These are phyloP conservation scores for Arthroderma uncinatum DNA, from an alignment of 2,329 filamentous ascomycete species.

Conservation along the genomic window DNA sequence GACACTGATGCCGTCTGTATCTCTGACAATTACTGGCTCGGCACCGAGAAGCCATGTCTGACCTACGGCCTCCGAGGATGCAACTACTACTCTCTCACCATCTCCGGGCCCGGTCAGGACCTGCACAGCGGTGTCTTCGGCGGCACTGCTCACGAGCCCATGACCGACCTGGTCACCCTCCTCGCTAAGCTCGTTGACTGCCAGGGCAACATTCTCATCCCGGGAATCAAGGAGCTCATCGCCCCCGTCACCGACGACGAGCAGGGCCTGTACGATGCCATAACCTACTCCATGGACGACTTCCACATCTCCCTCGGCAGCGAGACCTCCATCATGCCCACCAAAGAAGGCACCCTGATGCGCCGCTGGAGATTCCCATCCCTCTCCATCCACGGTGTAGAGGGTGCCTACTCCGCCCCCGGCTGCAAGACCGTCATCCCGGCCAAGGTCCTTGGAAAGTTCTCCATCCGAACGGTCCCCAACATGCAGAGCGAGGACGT, in stretches of 20 bases:
- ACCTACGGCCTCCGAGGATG: constrained; percentile 94
- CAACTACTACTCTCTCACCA: constrained; percentile 92
- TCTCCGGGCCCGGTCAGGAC: constrained; percentile 84
- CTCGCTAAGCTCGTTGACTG: constrained; percentile 78
- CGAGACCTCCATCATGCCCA: constrained; percentile 71
- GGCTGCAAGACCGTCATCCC: constrained; percentile 98
- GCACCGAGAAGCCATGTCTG: constrained; percentile 94
- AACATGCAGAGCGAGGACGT: constrained; percentile 92
- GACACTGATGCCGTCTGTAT: constrained; percentile 96
- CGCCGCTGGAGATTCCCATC: constrained; percentile 91
- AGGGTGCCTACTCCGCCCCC: constrained; percentile 85
- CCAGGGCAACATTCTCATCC: constrained; percentile 83
- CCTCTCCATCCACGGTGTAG: constrained; percentile 84
- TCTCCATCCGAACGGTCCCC: constrained; percentile 93
- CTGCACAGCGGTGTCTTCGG: constrained; percentile 96
- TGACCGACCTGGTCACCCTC: constrained; percentile 84
- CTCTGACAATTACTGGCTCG: constrained; percentile 99
- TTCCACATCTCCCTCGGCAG: constrained; percentile 85
- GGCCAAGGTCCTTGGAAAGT: constrained; percentile 95
- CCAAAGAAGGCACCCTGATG: constrained; percentile 91
- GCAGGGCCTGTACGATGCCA: constrained; percentile 73
- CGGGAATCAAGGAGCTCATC: constrained; percentile 89
- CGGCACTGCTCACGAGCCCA: constrained; percentile 91
- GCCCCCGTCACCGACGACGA: constrained; percentile 80
- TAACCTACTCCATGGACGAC: constrained; percentile 93